A percentile compares a stretch with the other conserved stretches of the same genome.
Conservation (phyloP, 1,284 basidiomycete genomes). For the Gymnopus androsaceus region DNA sequence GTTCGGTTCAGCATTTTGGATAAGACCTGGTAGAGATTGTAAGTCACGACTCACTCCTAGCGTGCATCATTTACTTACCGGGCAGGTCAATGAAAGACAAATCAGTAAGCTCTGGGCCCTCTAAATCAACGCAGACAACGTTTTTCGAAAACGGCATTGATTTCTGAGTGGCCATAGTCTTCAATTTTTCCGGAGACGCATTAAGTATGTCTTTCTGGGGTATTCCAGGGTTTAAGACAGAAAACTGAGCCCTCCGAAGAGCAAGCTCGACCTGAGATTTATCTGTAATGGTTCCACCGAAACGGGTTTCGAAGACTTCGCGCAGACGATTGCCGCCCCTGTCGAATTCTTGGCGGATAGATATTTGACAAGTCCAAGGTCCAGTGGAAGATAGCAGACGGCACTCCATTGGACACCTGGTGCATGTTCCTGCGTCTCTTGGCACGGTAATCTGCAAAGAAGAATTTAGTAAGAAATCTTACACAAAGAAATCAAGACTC, state of each 20-base stretch:
- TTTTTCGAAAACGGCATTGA: constrained; percentile 39
- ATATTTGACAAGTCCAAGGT: constrained; percentile 32
- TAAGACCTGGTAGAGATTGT: constrained; percentile 40
- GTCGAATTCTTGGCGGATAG: constrained; percentile 26
- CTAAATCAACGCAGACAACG: constrained; percentile 40
- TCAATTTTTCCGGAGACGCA: constrained; percentile 1
- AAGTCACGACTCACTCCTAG: background rate
- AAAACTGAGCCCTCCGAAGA: constrained; percentile 34
- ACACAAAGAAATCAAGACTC: constrained; percentile 10
- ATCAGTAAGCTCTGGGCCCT: constrained; percentile 40
- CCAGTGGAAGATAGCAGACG: constrained; percentile 17
- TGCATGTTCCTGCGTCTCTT: constrained; percentile 35
- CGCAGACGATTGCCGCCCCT: constrained; percentile 18
- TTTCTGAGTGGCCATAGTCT: background rate
- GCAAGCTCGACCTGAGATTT: constrained; percentile 27
- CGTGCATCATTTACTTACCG: constrained; percentile 25
- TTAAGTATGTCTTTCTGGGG: constrained; percentile 21
- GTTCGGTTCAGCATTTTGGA: constrained; percentile 46
- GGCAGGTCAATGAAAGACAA: constrained; percentile 50
- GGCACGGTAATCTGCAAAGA: constrained; percentile 28
- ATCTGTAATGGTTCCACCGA: constrained; percentile 26
- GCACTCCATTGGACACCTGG: constrained; percentile 33
- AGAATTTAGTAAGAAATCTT: background rate
- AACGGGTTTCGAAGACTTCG: constrained; percentile 21
- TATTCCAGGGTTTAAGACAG: constrained; percentile 32